A percentile compares a stretch with the other conserved stretches of the same genome.
Conservation (phyloP, 106 monocot genomes). For the Allium cepa region DNA sequence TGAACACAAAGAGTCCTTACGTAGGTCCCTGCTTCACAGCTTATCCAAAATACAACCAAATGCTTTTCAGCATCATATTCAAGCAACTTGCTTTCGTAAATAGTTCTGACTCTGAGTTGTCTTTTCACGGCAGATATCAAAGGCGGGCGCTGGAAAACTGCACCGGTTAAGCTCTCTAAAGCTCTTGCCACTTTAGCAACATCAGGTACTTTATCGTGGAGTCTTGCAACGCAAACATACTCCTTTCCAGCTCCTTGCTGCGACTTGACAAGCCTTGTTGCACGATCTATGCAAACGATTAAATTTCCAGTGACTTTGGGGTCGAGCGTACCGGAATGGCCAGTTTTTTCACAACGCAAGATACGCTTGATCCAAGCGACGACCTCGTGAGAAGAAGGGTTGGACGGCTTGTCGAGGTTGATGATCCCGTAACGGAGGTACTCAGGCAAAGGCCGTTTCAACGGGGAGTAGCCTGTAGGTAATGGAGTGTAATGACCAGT, state of each 20-base stretch:
- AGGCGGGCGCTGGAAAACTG: slow-evolving; percentile 89
- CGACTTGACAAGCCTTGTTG: slow-evolving; percentile 92
- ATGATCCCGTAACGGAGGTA: slow-evolving; percentile 83
- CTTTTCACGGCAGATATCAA: slow-evolving; percentile 91
- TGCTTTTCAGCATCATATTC: slow-evolving; percentile 63
- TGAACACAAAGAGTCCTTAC: slow-evolving; percentile 87
- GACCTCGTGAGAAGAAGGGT: slow-evolving; percentile 93
- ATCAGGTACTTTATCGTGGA: slow-evolving; percentile 54
- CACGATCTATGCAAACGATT: slow-evolving; percentile 90
- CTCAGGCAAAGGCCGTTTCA: slow-evolving; percentile 63
- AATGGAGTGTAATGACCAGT: slow-evolving; percentile 94
- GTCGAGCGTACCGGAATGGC: slow-evolving; percentile 91
- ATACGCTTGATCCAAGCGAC: slow-evolving; percentile 94
- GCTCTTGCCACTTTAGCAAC: slow-evolving; percentile 53
- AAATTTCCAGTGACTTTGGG: slow-evolving; percentile 98
- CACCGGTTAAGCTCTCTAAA: slow-evolving; percentile 77
- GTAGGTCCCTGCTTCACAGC: slow-evolving; percentile 90
- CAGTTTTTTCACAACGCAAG: slow-evolving; percentile 82
- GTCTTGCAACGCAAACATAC: slow-evolving; percentile 83
- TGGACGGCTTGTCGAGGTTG: slow-evolving; percentile 95
- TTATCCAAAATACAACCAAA: slow-evolving; percentile 90
- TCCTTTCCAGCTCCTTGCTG: slow-evolving; percentile 99
- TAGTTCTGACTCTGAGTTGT: slow-evolving; percentile 74
- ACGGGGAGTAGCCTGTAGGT: slow-evolving; percentile 74
- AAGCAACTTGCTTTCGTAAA: slow-evolving; percentile 90